Conservation (phyloP, 1,139 yeast genomes). For the Yamadazyma blattariae region DNA sequence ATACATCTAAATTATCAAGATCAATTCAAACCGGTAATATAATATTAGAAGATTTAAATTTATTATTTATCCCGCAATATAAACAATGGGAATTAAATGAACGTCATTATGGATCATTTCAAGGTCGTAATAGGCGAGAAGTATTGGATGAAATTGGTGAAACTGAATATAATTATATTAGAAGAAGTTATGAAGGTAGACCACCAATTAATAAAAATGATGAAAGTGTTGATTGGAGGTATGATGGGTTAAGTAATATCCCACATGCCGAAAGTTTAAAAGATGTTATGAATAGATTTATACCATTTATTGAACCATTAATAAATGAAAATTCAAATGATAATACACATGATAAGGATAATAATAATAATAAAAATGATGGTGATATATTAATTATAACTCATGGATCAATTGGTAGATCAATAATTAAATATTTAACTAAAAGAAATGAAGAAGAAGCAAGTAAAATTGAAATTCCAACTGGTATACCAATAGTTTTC, state of each 20-base stretch:
- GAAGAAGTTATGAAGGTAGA: slow-evolving; percentile 65
- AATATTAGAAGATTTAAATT: slow-evolving; percentile 46
- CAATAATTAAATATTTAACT: slow-evolving; percentile 58
- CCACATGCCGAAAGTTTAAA: slow-evolving; percentile 71
- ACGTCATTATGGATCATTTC: slow-evolving; percentile 75
- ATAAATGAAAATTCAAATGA: slow-evolving; percentile 23
- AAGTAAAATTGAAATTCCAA: slow-evolving; percentile 67
- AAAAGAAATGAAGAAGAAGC: slow-evolving; percentile 61
- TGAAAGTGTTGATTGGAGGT: slow-evolving; percentile 43
- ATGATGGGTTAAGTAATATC: slow-evolving; percentile 26
- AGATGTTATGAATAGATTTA: slow-evolving; percentile 61
- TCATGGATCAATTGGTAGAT: slow-evolving; percentile 75
- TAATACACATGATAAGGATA: slow-evolving; percentile 24
- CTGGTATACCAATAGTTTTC: slow-evolving; percentile 69
- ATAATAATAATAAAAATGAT: slow-evolving; percentile 24
- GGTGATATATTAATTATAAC: slow-evolving; percentile 61
- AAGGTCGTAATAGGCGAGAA: slow-evolving; percentile 62
- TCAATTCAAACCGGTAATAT: slow-evolving; percentile 66
- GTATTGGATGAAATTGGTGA: slow-evolving; percentile 53
- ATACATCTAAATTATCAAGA: slow-evolving; percentile 63
- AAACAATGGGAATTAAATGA: slow-evolving; percentile 75
- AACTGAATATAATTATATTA: slow-evolving; percentile 55
- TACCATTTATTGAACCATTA: slow-evolving; percentile 49
- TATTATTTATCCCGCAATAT: slow-evolving; percentile 45
- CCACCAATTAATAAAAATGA: slow-evolving; percentile 35